A percentile compares a stretch with the other conserved stretches of the same genome.
These are phyloP conservation scores for Inga leiocalycina DNA, from an alignment of 306 rosid species.

Conservation along the genomic window DNA sequence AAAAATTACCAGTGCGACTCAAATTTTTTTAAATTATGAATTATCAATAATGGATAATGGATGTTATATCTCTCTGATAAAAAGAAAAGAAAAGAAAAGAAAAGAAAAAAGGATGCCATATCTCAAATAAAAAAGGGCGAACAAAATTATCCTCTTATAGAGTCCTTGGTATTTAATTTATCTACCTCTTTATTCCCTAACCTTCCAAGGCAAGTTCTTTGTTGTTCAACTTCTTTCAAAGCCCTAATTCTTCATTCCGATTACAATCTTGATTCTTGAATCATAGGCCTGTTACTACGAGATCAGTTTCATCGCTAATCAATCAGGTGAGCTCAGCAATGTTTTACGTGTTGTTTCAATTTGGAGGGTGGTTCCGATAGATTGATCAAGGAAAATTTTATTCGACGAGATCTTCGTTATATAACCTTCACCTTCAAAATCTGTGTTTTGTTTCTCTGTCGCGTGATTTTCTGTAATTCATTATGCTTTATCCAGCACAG, in stretches of 20 bases:
- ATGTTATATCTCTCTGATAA: too few relatives aligned
- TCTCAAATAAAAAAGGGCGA: too few relatives aligned
- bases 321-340: constrained; percentile 28
- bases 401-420: not conserved
- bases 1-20: too few relatives aligned
- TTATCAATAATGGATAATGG: too few relatives aligned
- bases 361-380: not conserved
- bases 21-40: too few relatives aligned
- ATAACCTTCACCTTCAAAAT: not conserved
- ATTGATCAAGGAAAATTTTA: not conserved
- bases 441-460: not conserved
- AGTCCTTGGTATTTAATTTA: not conserved
- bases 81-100: too few relatives aligned
- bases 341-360: not conserved
- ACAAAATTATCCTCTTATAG: too few relatives aligned
- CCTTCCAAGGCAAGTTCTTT: not conserved
- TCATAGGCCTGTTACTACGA: not conserved
- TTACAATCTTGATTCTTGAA: constrained; percentile 2
- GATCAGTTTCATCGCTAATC: constrained; percentile 31
- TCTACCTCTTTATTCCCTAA: not conserved
- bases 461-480: not conserved
- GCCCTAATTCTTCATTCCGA: constrained; percentile 27
- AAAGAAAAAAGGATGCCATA: too few relatives aligned
- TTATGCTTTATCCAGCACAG: not conserved
- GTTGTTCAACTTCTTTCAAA: constrained; percentile 7